Conservation (phyloP, 345 rosid genomes). For the Physaria fendleri region DNA sequence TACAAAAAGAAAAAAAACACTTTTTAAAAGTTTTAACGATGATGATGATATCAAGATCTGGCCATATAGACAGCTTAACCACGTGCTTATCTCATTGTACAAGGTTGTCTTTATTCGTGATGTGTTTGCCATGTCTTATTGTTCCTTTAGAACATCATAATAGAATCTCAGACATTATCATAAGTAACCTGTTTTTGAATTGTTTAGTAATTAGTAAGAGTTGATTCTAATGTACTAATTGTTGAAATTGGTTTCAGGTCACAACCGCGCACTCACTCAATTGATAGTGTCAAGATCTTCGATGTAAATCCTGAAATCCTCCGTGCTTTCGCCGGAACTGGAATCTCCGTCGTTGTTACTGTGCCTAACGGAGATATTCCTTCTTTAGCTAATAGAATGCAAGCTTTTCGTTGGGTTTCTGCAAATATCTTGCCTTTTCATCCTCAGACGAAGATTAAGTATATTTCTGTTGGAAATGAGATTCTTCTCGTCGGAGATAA, state of each 20-base stretch:
- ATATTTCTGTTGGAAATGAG: conserved; percentile 69
- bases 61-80: conserved; percentile 14
- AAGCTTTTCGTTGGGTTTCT: conserved; percentile 56
- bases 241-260: no score
- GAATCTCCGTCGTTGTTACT: conserved; percentile 48
- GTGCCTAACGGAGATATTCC: conserved; percentile 57
- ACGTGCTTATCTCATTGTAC: conserved; percentile 21
- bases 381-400: conserved; percentile 29
- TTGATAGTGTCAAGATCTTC: conserved; percentile 65
- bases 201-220: no score
- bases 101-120: conserved; percentile 5
- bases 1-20: neutral
- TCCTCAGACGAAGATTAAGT: conserved; percentile 60
- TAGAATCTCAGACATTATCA: no score
- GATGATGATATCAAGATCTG: neutral
- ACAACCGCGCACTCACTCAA: no score
- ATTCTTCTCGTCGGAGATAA: conserved; percentile 38
- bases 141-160: neutral
- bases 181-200: no score
- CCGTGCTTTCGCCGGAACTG: conserved; percentile 61
- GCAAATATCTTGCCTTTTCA: conserved; percentile 50
- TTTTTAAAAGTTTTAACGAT: neutral
- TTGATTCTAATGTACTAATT: no score
- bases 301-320: conserved; percentile 59
- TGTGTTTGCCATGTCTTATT: neutral